Evolutionary conservation across 257 asterid species (phyloP).

Genomic region (Nicotiana tabacum): DNA sequence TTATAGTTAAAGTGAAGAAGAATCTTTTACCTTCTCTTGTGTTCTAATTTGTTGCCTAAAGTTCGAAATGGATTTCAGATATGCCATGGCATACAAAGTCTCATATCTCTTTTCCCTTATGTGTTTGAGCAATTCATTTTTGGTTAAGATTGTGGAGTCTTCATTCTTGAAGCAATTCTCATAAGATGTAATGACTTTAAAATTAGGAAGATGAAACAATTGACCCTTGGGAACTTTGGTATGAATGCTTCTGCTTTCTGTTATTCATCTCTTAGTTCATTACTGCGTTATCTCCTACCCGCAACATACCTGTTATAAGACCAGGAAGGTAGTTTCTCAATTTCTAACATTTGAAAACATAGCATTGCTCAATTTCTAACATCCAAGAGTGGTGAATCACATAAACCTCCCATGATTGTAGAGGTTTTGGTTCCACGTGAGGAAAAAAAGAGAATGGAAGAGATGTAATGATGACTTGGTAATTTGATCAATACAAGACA

Average conservation of each 20-base stretch:
- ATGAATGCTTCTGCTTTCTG: not conserved
- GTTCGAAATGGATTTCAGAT: not conserved
- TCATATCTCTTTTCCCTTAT: not conserved
- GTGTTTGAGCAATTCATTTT: not conserved
- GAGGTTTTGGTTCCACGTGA: too few species aligned
- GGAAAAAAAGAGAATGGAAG: too few species aligned
- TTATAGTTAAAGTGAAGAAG: not conserved
- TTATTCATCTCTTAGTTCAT: not conserved
- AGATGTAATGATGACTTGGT: too few species aligned
- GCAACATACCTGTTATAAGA: not conserved
- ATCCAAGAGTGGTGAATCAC: too few species aligned
- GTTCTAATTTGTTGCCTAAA: not conserved
- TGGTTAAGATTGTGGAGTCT: not conserved
- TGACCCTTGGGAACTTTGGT: not conserved
- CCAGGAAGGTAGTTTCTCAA: not conserved
- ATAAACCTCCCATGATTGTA: too few species aligned
- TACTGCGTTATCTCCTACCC: not conserved
- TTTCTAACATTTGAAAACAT: not conserved
- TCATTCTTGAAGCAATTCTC: not conserved
- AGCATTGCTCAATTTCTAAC: not conserved
- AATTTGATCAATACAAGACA: too few species aligned
- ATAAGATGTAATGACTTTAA: not conserved
- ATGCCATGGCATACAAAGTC: not conserved
- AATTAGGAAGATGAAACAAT: not conserved
- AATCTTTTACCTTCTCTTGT: not conserved